These are phyloP conservation scores for Starmerella roubikii DNA, from an alignment of 805 yeast genomes.

Conservation along the genomic window DNA sequence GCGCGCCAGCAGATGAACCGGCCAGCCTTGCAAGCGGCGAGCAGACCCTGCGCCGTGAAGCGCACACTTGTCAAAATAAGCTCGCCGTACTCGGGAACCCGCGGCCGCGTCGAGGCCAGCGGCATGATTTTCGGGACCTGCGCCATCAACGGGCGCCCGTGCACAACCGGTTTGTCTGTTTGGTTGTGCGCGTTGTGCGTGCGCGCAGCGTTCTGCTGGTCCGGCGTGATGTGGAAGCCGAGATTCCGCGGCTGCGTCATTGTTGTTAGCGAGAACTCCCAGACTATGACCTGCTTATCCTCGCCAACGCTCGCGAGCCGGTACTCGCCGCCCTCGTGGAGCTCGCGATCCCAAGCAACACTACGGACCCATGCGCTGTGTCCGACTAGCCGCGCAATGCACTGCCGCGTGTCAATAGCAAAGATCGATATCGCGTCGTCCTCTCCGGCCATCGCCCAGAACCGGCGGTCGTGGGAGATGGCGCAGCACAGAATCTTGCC, in stretches of 20 bases:
- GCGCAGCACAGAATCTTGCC: conserved; percentile 45
- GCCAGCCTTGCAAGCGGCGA: conserved; percentile 25
- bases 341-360: conserved; percentile 26
- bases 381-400: conserved; percentile 34
- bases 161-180: conserved; percentile 11
- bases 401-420: conserved; percentile 24
- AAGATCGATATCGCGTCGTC: conserved; percentile 39
- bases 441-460: conserved; percentile 37
- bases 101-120: conserved; percentile 20
- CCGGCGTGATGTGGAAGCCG: not conserved
- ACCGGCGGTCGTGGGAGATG: conserved; percentile 43
- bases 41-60: conserved; percentile 18
- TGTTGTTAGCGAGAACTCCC: conserved; percentile 41
- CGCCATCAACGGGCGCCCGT: conserved; percentile 20
- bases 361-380: conserved; percentile 40
- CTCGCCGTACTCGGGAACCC: conserved; percentile 19
- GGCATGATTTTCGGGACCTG: conserved; percentile 22
- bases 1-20: conserved; percentile 26
- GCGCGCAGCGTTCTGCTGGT: conserved; percentile 1
- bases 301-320: conserved; percentile 43
- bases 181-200: conserved; percentile 2
- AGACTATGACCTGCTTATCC: conserved; percentile 38
- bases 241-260: conserved; percentile 19
- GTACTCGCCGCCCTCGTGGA: conserved; percentile 22
- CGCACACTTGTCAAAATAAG: conserved; percentile 22